Conservation (phyloP, 1,139 yeast genomes). For the Yamadazyma spencermartinsiae region DNA sequence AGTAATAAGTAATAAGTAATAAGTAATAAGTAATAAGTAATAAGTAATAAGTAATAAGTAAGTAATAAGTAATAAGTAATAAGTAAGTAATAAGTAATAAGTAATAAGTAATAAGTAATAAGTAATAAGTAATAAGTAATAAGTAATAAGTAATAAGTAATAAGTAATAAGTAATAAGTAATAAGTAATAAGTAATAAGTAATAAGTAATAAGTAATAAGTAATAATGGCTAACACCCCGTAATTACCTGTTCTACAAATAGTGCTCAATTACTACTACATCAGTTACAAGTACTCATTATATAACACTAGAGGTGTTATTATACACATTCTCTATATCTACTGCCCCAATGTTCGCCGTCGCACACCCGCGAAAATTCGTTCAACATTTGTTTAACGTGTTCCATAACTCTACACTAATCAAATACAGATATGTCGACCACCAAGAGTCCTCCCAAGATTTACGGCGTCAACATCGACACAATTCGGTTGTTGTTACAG, state of each 20-base stretch:
- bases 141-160: slow-evolving; percentile 8
- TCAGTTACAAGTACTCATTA: too few relatives aligned
- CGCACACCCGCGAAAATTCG: neutral
- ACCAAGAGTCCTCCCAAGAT: slow-evolving; percentile 24
- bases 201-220: too few relatives aligned
- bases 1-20: too few relatives aligned
- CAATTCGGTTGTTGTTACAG: slow-evolving; percentile 54
- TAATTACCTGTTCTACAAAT: too few relatives aligned
- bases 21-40: too few relatives aligned
- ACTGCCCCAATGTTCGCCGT: too few relatives aligned
- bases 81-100: too few relatives aligned
- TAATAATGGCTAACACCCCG: too few relatives aligned
- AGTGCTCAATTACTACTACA: too few relatives aligned
- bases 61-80: neutral
- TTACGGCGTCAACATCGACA: slow-evolving; percentile 39
- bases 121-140: slow-evolving; percentile 6
- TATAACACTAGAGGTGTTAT: too few relatives aligned
- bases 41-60: neutral
- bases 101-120: neutral
- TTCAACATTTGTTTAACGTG: neutral
- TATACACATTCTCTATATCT: too few relatives aligned
- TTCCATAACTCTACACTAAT: neutral
- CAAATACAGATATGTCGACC: slow-evolving; percentile 2
- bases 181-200: slow-evolving; percentile 6
- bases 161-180: neutral